Percentiles rank a stretch among this genome's conserved stretches.
phyloP scores from a whole-genome alignment of 306 rosid genomes.

The Hylodesmum podocarpum region DNA sequence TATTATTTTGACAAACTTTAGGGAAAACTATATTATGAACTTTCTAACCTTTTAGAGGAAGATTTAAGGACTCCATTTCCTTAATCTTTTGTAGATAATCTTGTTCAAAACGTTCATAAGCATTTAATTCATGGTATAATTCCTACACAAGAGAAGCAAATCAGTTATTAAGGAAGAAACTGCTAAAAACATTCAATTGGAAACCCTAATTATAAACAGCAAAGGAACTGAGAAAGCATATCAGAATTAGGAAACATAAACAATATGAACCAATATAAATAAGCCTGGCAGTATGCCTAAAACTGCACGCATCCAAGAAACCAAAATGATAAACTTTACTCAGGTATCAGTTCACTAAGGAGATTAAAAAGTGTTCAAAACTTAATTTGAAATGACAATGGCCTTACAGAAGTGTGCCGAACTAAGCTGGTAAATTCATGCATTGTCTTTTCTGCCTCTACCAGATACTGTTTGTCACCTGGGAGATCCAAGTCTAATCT shows the following conservation, averaged over 20 bases:
- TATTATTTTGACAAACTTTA: not conserved
- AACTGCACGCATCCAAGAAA: conserved; percentile 21
- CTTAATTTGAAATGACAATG: conserved; percentile 24
- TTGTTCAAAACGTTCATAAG: conserved; percentile 82
- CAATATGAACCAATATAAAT: not conserved
- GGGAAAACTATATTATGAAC: not conserved
- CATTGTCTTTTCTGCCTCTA: conserved; percentile 66
- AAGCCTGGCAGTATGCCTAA: not conserved
- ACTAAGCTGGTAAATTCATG: conserved; percentile 67
- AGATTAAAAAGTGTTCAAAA: not conserved
- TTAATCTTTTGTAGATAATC: conserved; percentile 71
- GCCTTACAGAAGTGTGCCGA: conserved; percentile 79
- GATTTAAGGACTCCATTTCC: conserved; percentile 72
- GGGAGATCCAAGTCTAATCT: conserved; percentile 63
- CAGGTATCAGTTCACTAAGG: conserved; percentile 18
- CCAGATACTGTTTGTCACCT: conserved; percentile 41
- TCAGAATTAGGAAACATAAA: not conserved
- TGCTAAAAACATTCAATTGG: not conserved
- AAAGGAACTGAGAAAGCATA: not conserved
- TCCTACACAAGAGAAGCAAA: conserved; percentile 51
- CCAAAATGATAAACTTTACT: conserved; percentile 26
- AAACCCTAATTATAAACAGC: not conserved
- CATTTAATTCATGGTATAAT: conserved; percentile 74
- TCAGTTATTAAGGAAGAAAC: conserved; percentile 27
- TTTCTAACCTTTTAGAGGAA: conserved; percentile 74